Evolutionary conservation across 139 green algal genomes (phyloP).

Genomic region (Deuterostichococcus epilithicus): DNA sequence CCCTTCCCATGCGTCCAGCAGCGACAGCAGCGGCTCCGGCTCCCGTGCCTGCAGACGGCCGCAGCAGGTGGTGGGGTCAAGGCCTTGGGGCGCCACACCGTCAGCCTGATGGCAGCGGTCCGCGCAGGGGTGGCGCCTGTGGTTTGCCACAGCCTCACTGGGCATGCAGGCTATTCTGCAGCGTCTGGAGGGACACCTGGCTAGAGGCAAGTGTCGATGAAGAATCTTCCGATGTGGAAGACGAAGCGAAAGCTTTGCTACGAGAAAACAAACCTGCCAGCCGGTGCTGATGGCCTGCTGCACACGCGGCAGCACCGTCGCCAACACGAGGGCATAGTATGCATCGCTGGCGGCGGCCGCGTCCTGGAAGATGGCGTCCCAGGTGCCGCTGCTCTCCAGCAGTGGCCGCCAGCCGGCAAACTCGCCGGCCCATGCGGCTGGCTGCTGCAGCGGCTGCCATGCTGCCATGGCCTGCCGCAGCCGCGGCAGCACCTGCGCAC

Average conservation of each 20-base stretch:
- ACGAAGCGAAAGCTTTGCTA: no score
- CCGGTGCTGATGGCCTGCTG: constrained; percentile 51
- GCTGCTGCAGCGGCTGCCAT: constrained; percentile 63
- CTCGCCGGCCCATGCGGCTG: constrained; percentile 27
- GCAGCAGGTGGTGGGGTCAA: no score
- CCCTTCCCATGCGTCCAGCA: constrained; percentile 78
- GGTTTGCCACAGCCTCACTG: no score
- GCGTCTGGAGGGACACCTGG: no score
- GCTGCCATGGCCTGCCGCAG: constrained; percentile 30
- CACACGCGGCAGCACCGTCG: constrained; percentile 80
- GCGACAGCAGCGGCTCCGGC: constrained; percentile 74
- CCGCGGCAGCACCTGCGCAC: constrained; percentile 34
- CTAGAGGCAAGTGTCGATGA: no score
- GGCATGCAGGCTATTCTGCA: no score
- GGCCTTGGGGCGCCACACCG: no score
- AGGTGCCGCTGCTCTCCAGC: constrained; percentile 46
- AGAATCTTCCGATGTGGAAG: no score
- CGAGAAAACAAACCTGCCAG: constrained; percentile 73
- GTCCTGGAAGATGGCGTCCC: constrained; percentile 24
- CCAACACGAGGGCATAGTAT: constrained; percentile 66
- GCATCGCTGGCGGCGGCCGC: constrained; percentile 44
- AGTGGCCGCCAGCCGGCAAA: constrained; percentile 63
- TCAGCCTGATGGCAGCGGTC: no score
- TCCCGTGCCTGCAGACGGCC: constrained; percentile 29
- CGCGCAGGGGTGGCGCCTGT: no score